Conservation (phyloP, 805 yeast genomes). For the Myxozyma monticola region DNA sequence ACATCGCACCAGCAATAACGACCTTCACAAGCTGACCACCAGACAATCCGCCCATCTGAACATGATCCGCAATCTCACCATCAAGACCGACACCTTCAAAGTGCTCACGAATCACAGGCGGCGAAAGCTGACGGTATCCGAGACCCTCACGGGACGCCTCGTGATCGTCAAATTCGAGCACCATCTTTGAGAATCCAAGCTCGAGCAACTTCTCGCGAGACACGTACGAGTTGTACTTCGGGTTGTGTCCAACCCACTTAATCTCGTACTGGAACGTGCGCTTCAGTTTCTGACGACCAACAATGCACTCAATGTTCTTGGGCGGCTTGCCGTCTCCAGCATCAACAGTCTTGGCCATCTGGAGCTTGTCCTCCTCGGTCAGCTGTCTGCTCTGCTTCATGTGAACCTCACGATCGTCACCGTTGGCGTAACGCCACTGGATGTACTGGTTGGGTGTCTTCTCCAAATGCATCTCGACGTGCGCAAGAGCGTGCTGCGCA, state of each 20-base stretch:
- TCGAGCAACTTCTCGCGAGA: conserved; percentile 77
- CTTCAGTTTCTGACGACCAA: conserved; percentile 95
- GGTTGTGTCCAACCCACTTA: conserved; percentile 83
- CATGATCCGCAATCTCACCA: conserved; percentile 97
- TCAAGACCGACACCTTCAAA: conserved; percentile 97
- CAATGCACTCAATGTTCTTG: conserved; percentile 87
- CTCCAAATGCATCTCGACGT: conserved; percentile 95
- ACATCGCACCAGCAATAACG: conserved; percentile 99
- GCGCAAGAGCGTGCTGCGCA: conserved; percentile 98
- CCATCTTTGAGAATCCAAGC: conserved; percentile 85
- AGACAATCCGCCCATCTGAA: conserved; percentile 92
- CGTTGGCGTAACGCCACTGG: conserved; percentile 97
- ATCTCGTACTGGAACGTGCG: conserved; percentile 95
- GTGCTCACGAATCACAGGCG: conserved; percentile 91
- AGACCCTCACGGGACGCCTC: conserved; percentile 99
- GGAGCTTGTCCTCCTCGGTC: conserved; percentile 71
- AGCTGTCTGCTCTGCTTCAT: conserved; percentile 90
- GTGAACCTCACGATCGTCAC: conserved; percentile 96
- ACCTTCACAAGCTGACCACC: conserved; percentile 99
- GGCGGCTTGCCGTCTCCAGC: conserved; percentile 85
- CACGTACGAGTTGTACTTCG: conserved; percentile 92
- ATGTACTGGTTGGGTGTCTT: conserved; percentile 96
- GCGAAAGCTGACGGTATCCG: conserved; percentile 92
- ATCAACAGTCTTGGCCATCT: conserved; percentile 76
- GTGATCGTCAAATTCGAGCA: conserved; percentile 96